Conservation (phyloP, 371 early-diverging fungal genomes). For the Apophysomyces ossiformis region DNA sequence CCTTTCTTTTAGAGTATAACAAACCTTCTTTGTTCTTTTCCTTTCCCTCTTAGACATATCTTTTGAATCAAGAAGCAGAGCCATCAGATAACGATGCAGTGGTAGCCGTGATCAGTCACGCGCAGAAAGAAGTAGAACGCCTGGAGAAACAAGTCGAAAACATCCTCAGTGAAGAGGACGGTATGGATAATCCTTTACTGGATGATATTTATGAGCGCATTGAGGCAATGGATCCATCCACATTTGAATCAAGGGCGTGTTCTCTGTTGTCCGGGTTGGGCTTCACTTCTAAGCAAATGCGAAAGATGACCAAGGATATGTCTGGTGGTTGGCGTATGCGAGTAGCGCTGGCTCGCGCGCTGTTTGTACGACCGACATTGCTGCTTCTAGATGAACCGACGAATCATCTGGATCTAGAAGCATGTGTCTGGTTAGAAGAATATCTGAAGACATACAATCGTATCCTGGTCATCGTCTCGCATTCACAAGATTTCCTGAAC, state of each 20-base stretch:
- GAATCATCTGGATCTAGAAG: slow-evolving; percentile 97
- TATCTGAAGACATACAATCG: slow-evolving; percentile 94
- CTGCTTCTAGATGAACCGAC: slow-evolving; percentile 98
- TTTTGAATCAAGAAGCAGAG: slow-evolving; percentile 95
- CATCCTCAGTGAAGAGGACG: slow-evolving; percentile 77
- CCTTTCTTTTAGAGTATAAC: not conserved
- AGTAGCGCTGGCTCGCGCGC: slow-evolving; percentile 95
- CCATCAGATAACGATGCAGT: slow-evolving; percentile 92
- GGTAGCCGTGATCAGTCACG: slow-evolving; percentile 89
- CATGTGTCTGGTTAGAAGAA: slow-evolving; percentile 98
- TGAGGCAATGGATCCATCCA: slow-evolving; percentile 88
- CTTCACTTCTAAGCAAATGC: slow-evolving; percentile 86
- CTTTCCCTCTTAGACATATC: slow-evolving; percentile 66
- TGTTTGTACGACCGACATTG: slow-evolving; percentile 96
- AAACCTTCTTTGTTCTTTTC: not conserved
- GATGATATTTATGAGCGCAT: slow-evolving; percentile 97
- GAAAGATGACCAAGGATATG: slow-evolving; percentile 90
- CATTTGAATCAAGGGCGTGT: slow-evolving; percentile 94
- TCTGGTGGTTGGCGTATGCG: slow-evolving; percentile 99
- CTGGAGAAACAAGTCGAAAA: slow-evolving; percentile 92
- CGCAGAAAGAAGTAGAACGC: slow-evolving; percentile 86
- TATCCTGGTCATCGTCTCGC: slow-evolving; percentile 95
- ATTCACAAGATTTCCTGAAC: slow-evolving; percentile 99
- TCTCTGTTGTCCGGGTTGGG: slow-evolving; percentile 94
- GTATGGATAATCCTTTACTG: slow-evolving; percentile 86